Evolutionary conservation across 148 eudicot genomes (phyloP).

Genomic region (Agrostemma githago): DNA sequence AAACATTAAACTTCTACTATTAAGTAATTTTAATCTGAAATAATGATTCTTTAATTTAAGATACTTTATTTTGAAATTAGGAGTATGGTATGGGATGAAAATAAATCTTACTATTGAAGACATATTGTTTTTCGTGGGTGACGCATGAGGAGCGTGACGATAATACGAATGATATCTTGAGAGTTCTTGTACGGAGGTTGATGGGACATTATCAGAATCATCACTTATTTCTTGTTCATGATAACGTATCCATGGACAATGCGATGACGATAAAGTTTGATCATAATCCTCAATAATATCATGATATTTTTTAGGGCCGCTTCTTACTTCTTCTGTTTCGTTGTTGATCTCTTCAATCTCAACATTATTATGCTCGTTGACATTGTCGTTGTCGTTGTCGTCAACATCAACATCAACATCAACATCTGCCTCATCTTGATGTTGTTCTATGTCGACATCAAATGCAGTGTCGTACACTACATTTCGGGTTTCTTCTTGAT

Average conservation of each 20-base stretch:
- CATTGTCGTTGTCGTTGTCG: neutral
- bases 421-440: neutral
- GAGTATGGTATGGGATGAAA: neutral
- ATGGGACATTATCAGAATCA: constrained; percentile 31
- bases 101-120: constrained; percentile 40
- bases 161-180: constrained; percentile 25
- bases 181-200: constrained; percentile 31
- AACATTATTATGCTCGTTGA: constrained; percentile 6
- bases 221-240: constrained; percentile 34
- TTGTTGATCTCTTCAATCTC: constrained; percentile 26
- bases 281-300: constrained; percentile 32
- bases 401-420: constrained; percentile 24
- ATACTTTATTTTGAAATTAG: too few species aligned
- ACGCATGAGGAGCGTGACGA: constrained; percentile 19
- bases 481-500: constrained; percentile 1
- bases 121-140: constrained; percentile 28
- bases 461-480: neutral
- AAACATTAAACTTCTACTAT: neutral
- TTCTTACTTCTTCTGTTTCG: constrained; percentile 14
- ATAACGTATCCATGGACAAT: constrained; percentile 33
- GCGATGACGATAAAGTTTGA: constrained; percentile 25
- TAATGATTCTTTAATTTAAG: too few species aligned
- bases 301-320: constrained; percentile 21
- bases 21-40: too few species aligned
- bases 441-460: neutral